Evolutionary conservation across 2,329 filamentous ascomycete species (phyloP).

Genomic region (Cadophora gregata): DNA sequence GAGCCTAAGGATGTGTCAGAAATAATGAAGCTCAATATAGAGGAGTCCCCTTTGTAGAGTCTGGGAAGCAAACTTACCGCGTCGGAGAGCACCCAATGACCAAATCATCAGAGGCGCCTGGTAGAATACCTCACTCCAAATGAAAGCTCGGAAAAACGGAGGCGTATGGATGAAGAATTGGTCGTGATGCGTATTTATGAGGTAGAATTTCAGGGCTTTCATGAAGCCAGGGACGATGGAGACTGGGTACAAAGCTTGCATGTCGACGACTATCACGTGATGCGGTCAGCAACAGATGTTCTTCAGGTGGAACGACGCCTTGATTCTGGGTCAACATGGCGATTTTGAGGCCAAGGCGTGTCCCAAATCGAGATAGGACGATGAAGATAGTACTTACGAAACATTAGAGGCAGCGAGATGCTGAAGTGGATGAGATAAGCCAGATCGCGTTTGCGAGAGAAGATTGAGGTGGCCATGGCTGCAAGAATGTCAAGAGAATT

Average conservation of each 20-base stretch:
- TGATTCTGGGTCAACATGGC: neutral
- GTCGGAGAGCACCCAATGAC: conserved; percentile 60
- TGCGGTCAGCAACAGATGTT: conserved; percentile 6
- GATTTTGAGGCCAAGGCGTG: no score
- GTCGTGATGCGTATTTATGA: conserved; percentile 66
- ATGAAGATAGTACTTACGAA: conserved; percentile 52
- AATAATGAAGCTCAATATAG: neutral
- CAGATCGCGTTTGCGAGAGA: conserved; percentile 43
- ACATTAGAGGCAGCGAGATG: conserved; percentile 65
- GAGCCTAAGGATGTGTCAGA: conserved; percentile 51
- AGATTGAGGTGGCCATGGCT: conserved; percentile 40
- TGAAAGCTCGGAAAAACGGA: conserved; percentile 63
- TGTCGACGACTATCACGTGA: conserved; percentile 59
- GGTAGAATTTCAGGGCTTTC: conserved; percentile 57
- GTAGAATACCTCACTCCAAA: conserved; percentile 63
- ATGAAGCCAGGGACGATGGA: conserved; percentile 56
- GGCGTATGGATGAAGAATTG: conserved; percentile 66
- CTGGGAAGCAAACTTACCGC: conserved; percentile 47
- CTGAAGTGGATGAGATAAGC: conserved; percentile 64
- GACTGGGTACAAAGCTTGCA: conserved; percentile 62
- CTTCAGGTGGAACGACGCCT: neutral
- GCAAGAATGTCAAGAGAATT: neutral
- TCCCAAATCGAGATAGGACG: neutral
- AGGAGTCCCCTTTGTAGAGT: neutral
- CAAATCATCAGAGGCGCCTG: conserved; percentile 67